Evolutionary conservation across 345 rosid genomes (phyloP), one percentile per base, ranked within the genome.

Genomic region (Eucalyptus coolabah): DNA sequence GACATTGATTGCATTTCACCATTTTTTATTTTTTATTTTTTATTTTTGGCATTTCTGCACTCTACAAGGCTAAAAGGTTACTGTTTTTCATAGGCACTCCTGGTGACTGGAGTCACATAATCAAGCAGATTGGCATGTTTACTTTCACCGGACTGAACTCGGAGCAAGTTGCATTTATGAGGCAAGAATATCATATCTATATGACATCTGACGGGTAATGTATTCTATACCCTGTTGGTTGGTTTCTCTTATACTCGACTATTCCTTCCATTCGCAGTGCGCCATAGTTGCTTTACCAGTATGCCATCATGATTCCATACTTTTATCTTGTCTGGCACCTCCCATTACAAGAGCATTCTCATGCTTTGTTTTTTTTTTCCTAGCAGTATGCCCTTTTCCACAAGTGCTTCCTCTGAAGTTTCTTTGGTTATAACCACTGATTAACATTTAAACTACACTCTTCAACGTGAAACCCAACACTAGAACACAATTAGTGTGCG

Each of bases 41-140:
- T 2, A 2, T 53, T 50, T 86, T 50, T 47, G 59, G 40, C 87
- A 28, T 50, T 50, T 53, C 87, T 50, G 59, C 42, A 9, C 28
- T 17, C 44, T 12, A 3, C 34, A 16, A 59, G 32, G 47, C 45
- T 54, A 26, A 54, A 42, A 59, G 32, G 50, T 50, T 34, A 81
- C 44, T 15, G 6, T 69, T 34, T 34, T 9, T 90, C 21, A 32
- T 59, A 90, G 91, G 91, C 16, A 90, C 91, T 56, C 91, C 91
- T 23, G 91, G 91, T n/a, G 88, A 90, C 86, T 90, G 91, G 91
- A 90, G 91, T 88, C 91, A 90, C 88, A 90, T 90, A 9, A 90
- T 90, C 88, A 90, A 90, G 88, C 91, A 90, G 90, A 90, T 90
- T 40, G 91, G 91, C 23, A 90, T 90, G 91, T 90, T 90, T 59